These are phyloP conservation scores for Plectosphaerella sp. DNA, from an alignment of 2,329 filamentous ascomycete genomes.

Conservation along the genomic window DNA sequence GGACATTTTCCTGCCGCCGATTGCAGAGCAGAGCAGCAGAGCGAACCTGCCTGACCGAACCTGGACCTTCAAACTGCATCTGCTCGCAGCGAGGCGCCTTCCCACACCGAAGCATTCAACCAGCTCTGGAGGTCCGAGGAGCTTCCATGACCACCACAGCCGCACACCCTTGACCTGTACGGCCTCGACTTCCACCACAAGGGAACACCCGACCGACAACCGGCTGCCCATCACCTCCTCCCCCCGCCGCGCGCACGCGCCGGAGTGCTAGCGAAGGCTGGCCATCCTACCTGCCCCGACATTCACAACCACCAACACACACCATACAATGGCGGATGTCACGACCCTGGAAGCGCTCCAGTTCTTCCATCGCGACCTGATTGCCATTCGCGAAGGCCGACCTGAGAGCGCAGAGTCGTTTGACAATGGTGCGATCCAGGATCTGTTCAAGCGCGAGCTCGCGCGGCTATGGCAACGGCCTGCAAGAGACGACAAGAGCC, in stretches of 20 bases:
- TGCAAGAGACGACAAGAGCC: conserved; percentile 68
- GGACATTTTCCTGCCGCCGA: background rate
- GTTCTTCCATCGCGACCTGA: conserved; percentile 80
- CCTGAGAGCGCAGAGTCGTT: conserved; percentile 58
- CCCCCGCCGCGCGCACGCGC: background rate
- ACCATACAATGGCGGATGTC: conserved; percentile 62
- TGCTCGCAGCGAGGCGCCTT: conserved; percentile 3
- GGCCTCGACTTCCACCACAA: background rate
- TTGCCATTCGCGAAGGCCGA: conserved; percentile 68
- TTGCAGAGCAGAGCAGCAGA: background rate
- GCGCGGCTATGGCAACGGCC: conserved; percentile 72
- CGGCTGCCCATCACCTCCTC: background rate
- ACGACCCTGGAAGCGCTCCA: conserved; percentile 73
- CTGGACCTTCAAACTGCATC: background rate
- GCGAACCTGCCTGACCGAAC: no score
- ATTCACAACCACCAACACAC: conserved; percentile 13
- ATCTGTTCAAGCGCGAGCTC: conserved; percentile 67
- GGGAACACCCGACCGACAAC: background rate
- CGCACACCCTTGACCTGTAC: background rate
- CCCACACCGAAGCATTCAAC: background rate
- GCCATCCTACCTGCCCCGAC: conserved; percentile 38
- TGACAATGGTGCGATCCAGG: conserved; percentile 64
- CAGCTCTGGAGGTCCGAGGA: conserved; percentile 12
- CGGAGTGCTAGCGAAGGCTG: conserved; percentile 24
- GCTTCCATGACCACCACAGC: background rate